These are phyloP conservation scores for Austroboletus novae-zelandiae DNA, from an alignment of 1,284 basidiomycete genomes.

Conservation along the genomic window DNA sequence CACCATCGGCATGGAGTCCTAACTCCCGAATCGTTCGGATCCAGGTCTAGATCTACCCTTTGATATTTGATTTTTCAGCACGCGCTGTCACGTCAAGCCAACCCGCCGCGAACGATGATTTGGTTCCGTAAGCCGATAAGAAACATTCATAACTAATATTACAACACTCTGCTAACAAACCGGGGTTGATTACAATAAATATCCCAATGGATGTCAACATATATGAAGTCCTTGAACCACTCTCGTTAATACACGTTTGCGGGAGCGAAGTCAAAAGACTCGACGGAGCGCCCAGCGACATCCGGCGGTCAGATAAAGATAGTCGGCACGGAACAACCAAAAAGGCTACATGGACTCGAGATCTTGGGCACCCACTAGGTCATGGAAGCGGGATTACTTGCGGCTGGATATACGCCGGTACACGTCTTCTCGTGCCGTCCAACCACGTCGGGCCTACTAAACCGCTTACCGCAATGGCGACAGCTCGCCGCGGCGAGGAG, in stretches of 20 bases:
- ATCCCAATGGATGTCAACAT: slow-evolving; percentile 1
- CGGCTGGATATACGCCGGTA: background rate
- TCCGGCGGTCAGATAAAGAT: background rate
- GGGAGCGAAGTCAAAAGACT: slow-evolving; percentile 3
- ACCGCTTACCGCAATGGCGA: slow-evolving; percentile 22
- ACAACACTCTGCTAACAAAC: background rate
- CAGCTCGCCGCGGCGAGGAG: slow-evolving; percentile 24
- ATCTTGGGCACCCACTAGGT: slow-evolving; percentile 2
- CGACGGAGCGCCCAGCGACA: slow-evolving; percentile 1
- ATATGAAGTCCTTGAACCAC: slow-evolving; percentile 7
- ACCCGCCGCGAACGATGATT: background rate
- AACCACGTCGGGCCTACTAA: slow-evolving; percentile 29
- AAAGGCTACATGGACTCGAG: background rate
- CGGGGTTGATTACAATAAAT: slow-evolving; percentile 3
- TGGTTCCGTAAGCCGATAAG: background rate
- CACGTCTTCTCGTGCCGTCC: slow-evolving; percentile 26
- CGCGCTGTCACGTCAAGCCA: slow-evolving; percentile 1
- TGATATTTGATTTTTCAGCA: background rate
- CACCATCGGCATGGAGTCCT: too few species aligned
- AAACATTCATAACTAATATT: too few species aligned
- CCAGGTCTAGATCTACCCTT: background rate
- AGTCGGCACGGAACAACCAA: background rate
- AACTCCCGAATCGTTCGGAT: too few species aligned
- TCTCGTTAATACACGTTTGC: slow-evolving; percentile 9
- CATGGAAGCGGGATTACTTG: background rate